Evolutionary conservation across 108 stramenopile species (phyloP).

Genomic region (Asterionellopsis glacialis): DNA sequence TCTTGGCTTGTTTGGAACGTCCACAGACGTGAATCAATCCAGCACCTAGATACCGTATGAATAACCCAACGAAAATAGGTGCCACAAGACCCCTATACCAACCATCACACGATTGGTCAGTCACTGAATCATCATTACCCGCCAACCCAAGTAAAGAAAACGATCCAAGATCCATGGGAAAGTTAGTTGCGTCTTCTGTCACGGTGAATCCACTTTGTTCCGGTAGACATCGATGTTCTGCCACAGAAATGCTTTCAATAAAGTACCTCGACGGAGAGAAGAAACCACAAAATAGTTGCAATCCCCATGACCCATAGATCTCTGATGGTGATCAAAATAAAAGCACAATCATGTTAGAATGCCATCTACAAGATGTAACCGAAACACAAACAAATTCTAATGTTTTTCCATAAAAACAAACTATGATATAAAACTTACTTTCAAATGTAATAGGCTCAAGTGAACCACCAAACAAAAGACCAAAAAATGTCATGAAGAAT

Average conservation of each 20-base stretch:
- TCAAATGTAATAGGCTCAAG: slow-evolving; percentile 20
- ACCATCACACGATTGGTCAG: slow-evolving; percentile 15
- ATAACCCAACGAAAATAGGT: slow-evolving; percentile 29
- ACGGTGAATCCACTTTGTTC: slow-evolving; percentile 43
- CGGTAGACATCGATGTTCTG: slow-evolving; percentile 25
- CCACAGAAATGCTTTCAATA: slow-evolving; percentile 26
- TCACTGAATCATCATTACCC: slow-evolving; percentile 20
- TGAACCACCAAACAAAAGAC: slow-evolving; percentile 34
- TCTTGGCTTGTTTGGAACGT: slow-evolving; percentile 27
- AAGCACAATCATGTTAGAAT: too few relatives aligned
- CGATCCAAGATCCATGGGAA: slow-evolving; percentile 4
- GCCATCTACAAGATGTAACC: too few relatives aligned
- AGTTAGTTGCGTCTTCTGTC: slow-evolving; percentile 2
- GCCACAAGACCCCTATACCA: slow-evolving; percentile 38
- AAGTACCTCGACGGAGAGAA: slow-evolving; percentile 33
- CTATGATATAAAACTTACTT: slow-evolving; percentile 14
- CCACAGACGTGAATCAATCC: slow-evolving; percentile 20
- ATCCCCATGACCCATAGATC: slow-evolving; percentile 12
- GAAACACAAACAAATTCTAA: too few relatives aligned
- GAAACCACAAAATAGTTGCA: slow-evolving; percentile 23
- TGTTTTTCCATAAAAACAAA: too few relatives aligned
- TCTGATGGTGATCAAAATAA: neutral
- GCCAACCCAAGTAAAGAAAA: slow-evolving; percentile 15
- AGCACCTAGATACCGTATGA: slow-evolving; percentile 21
- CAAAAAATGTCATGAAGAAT: slow-evolving; percentile 33